Evolutionary conservation across 495 filamentous ascomycete genomes (phyloP).

Genomic region (Sordaria brevicollis): DNA sequence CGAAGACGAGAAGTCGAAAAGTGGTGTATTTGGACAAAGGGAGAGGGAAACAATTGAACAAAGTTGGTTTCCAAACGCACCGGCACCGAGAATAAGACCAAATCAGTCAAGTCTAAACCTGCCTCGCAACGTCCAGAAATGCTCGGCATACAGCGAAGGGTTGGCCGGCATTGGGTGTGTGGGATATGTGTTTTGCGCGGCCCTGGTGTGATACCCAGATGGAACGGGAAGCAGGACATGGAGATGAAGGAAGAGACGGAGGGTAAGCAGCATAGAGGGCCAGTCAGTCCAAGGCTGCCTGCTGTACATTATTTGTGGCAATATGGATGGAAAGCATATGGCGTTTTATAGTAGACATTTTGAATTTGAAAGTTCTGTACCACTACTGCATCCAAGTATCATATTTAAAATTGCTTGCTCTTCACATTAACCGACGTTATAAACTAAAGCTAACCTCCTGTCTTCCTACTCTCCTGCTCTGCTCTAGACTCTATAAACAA

Average conservation of each 20-base stretch:
- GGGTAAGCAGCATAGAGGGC: not conserved
- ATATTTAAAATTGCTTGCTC: not conserved
- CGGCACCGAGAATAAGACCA: not conserved
- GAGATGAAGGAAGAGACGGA: not conserved
- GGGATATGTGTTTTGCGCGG: not conserved
- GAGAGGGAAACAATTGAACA: not conserved
- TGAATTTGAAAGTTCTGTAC: not conserved
- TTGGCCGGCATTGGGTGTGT: too few relatives aligned
- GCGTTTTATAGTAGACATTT: not conserved
- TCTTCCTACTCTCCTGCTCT: not conserved
- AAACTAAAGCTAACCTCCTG: not conserved
- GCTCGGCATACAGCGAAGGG: too few relatives aligned
- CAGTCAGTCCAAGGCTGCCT: not conserved
- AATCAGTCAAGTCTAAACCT: not conserved
- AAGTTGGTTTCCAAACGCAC: not conserved
- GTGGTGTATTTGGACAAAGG: not conserved
- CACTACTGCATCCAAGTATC: not conserved
- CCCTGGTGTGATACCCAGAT: not conserved
- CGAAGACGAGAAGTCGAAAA: not conserved
- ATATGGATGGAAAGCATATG: not conserved
- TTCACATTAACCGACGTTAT: not conserved
- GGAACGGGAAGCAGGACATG: not conserved
- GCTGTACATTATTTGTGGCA: not conserved
- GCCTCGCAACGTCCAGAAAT: too few relatives aligned
- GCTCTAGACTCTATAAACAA: not conserved